Conservation (phyloP, 1,139 yeast genomes). For the Arxiozyma bovina region DNA sequence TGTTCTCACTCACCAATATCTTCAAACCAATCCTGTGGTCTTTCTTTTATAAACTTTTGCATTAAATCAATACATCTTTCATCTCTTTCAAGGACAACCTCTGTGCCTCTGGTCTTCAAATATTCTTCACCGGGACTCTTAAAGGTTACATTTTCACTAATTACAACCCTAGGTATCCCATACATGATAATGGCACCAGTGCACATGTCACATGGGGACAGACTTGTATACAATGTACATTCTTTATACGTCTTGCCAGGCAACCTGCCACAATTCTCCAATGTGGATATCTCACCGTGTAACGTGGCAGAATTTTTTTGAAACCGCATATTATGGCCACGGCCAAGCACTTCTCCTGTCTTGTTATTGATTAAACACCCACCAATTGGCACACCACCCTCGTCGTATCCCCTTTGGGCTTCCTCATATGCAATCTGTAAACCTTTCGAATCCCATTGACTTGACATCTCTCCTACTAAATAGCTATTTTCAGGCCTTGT, state of each 20-base stretch:
- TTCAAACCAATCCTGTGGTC: slow-evolving; percentile 80
- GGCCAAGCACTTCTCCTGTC: slow-evolving; percentile 73
- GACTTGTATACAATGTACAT: slow-evolving; percentile 79
- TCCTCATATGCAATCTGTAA: slow-evolving; percentile 64
- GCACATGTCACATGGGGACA: slow-evolving; percentile 93
- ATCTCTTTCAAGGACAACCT: slow-evolving; percentile 59
- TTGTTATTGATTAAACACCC: slow-evolving; percentile 60
- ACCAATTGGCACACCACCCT: slow-evolving; percentile 92
- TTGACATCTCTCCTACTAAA: slow-evolving; percentile 5
- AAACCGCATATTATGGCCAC: slow-evolving; percentile 82
- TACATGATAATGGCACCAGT: slow-evolving; percentile 86
- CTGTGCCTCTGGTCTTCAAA: slow-evolving; percentile 57
- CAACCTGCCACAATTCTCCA: slow-evolving; percentile 85
- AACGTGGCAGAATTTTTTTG: slow-evolving; percentile 73
- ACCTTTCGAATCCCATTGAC: slow-evolving; percentile 46
- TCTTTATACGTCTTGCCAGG: slow-evolving; percentile 57
- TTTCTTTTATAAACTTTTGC: slow-evolving; percentile 65
- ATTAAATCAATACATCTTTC: slow-evolving; percentile 64
- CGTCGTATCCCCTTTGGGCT: slow-evolving; percentile 55
- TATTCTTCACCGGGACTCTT: slow-evolving; percentile 69
- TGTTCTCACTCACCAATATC: slow-evolving; percentile 59
- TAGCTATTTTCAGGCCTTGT: background rate
- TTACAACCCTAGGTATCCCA: slow-evolving; percentile 74
- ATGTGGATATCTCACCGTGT: slow-evolving; percentile 84
- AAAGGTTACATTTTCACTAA: slow-evolving; percentile 81